Percentiles rank a stretch among this genome's conserved stretches.
Conservation (phyloP, 2,329 filamentous ascomycete genomes). For the Cladosporium sp. region DNA sequence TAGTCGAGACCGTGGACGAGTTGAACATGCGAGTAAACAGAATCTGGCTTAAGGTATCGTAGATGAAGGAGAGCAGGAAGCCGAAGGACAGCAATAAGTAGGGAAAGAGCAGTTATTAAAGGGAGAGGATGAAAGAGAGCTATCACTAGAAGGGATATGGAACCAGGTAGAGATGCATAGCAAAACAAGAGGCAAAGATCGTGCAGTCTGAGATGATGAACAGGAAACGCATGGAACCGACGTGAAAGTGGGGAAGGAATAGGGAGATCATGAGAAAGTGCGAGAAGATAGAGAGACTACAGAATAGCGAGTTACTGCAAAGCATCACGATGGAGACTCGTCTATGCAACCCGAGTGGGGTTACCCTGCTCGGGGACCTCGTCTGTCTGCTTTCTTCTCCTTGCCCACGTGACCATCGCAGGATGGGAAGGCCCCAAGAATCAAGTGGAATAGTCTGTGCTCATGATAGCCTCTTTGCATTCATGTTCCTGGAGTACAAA, state of each 20-base stretch:
- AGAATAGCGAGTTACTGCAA: neutral
- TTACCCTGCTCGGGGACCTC: no score
- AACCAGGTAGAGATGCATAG: neutral
- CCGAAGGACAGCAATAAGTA: no score
- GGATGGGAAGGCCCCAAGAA: conserved; percentile 50
- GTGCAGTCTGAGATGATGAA: neutral
- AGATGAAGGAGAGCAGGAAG: no score
- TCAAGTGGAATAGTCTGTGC: conserved; percentile 64
- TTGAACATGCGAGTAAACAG: neutral
- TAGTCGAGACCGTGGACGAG: neutral
- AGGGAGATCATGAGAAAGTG: neutral
- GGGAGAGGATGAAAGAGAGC: neutral
- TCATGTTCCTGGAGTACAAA: conserved; percentile 79
- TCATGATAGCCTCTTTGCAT: conserved; percentile 67
- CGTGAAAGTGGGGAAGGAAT: neutral
- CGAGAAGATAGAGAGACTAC: neutral
- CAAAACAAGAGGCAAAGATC: neutral
- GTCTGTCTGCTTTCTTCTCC: conserved; percentile 48
- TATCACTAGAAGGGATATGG: no score
- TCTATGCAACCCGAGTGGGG: no score
- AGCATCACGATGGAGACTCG: neutral
- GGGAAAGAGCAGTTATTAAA: no score
- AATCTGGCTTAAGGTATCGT: neutral
- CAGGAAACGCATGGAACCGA: neutral
- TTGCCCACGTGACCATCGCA: conserved; percentile 72